These are phyloP conservation scores for Euphorbia pulcherrima DNA, from an alignment of 345 rosid genomes.

Conservation along the genomic window DNA sequence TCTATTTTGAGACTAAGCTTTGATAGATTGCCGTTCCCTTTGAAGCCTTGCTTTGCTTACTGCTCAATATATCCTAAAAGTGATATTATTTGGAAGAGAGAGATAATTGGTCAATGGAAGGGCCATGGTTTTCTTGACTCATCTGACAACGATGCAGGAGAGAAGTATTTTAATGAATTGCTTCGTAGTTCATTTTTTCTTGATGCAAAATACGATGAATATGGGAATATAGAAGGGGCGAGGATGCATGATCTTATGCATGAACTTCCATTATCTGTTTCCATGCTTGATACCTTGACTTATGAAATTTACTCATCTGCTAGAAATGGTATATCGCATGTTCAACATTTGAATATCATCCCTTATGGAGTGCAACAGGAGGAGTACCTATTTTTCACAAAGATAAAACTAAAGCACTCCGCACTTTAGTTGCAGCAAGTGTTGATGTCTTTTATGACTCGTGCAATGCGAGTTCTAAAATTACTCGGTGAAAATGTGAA, in stretches of 20 bases:
- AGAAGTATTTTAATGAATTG: conserved; percentile 19
- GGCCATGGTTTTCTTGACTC: conserved; percentile 5
- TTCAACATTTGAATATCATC: conserved; percentile 2
- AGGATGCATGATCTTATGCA: conserved; percentile 33
- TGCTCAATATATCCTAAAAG: conserved; percentile 11
- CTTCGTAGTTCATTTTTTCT: conserved; percentile 26
- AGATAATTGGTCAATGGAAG: background rate
- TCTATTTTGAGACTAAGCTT: conserved; percentile 15
- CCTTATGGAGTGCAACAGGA: background rate
- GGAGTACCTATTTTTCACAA: background rate
- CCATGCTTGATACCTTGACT: conserved; percentile 8
- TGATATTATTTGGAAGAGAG: background rate
- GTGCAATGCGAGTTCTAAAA: background rate
- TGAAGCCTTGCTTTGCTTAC: conserved; percentile 9
- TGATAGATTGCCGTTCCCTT: background rate
- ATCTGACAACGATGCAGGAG: background rate
- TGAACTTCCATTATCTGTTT: conserved; percentile 23
- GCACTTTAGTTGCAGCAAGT: background rate
- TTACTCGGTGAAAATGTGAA: background rate
- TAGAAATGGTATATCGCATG: too few relatives aligned
- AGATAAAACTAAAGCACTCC: background rate
- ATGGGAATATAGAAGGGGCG: conserved; percentile 6
- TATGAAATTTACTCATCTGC: background rate
- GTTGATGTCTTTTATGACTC: background rate
- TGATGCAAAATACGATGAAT: conserved; percentile 8